phyloP scores from a whole-genome alignment of 257 asterid species.

The Rubia yunnanensis region DNA sequence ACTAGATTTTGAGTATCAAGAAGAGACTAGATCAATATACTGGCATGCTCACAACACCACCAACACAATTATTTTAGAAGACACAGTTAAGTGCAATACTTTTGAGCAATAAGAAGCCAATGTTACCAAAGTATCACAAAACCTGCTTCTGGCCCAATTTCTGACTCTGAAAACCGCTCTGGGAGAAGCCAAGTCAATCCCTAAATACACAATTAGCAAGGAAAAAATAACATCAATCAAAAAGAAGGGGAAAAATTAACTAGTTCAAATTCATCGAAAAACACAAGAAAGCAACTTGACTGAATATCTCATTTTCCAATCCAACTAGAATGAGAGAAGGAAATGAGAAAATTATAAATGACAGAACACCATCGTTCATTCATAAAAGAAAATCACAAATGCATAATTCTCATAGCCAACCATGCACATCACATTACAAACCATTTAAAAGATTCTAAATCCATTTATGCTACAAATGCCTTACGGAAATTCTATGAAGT shows the following conservation, averaged over 20 bases:
- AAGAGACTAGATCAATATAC: not conserved
- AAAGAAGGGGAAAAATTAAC: too few relatives aligned
- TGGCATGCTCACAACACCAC: not conserved
- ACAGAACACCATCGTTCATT: not conserved
- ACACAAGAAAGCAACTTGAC: not conserved
- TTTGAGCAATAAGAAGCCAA: slow-evolving; percentile 47
- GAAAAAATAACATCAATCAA: too few relatives aligned
- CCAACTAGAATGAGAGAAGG: too few relatives aligned
- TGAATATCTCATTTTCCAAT: not conserved
- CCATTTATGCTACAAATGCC: not conserved
- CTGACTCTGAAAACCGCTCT: slow-evolving; percentile 17
- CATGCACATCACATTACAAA: not conserved
- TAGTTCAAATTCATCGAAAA: not conserved
- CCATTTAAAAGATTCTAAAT: not conserved
- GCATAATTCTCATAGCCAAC: not conserved
- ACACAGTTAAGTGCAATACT: slow-evolving; percentile 1
- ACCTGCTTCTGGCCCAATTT: slow-evolving; percentile 99
- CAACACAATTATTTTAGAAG: not conserved
- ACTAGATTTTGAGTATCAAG: not conserved
- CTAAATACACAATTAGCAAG: not conserved
- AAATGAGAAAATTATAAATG: not conserved
- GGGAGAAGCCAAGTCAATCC: not conserved
- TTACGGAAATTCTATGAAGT: not conserved
- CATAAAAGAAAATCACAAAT: not conserved
- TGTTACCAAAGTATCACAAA: slow-evolving; percentile 91